Base-by-base conservation (phyloP, 129 eudicot genomes). In the Cynara cardunculus region DNA sequence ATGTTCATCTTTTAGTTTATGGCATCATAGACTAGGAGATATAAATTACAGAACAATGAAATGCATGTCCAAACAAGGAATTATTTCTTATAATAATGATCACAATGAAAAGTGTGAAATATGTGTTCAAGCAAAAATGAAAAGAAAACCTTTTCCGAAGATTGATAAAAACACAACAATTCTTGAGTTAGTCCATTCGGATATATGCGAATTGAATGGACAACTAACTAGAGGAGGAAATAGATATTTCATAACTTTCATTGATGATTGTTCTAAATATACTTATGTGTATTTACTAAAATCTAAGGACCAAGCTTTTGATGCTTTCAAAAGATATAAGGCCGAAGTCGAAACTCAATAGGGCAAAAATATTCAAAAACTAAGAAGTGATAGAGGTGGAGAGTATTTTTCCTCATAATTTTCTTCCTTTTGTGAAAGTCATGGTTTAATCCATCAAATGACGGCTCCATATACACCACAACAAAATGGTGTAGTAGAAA, bases 131-230 rank as follows among this genome's bases (percentile, higher is more conserved):
- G 75, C 53, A 13, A 70, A 70, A 6, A 70, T 70, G 21, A 70
- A n/a, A n/a, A n/a, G n/a, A n/a, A n/a, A 70, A 24, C 19, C 66
- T 6, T 31, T 76, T 8, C 80, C 35, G 19, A 49, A 25, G 0
- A 27, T 10, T 2, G 14, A 22, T 0, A 64, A 14, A 62, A 32
- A 32, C 37, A 32, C 9, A 32, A 32, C 37, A 32, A 32, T 32
- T 9, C 37, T 32, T 32, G 8, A 75, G 16, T 75, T 59, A 5
- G 46, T 75, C 7, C 65, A 75, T 53, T 75, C 49, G 0, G 10
- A 56, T 26, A 53, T 75, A 5, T 67, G 66, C 16, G 82, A 78
- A 37, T 78, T 78, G 0, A 66, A 78, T 67, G 81, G 41, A 3
- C 18, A 22, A 26, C 8, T 78, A 16, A 78, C 67, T 16, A 39